A percentile compares a stretch with the other conserved stretches of the same genome.
Evolutionary conservation across 2,329 filamentous ascomycete species (phyloP).

Genomic region (Calonectria crousiana): DNA sequence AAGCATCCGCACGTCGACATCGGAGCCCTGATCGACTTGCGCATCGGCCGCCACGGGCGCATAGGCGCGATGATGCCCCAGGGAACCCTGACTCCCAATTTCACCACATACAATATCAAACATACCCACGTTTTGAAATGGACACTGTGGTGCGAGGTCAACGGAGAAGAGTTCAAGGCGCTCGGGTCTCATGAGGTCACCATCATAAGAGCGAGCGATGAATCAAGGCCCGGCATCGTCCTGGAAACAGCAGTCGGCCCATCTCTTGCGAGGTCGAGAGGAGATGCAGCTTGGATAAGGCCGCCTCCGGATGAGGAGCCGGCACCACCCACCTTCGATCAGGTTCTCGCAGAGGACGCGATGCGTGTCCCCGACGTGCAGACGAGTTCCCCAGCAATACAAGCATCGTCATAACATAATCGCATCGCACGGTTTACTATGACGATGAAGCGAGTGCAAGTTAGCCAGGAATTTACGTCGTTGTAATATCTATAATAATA

Average conservation of each 20-base stretch:
- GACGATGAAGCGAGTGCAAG: not conserved
- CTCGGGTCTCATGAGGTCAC: not conserved
- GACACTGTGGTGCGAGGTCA: constrained; percentile 8
- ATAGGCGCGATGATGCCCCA: not conserved
- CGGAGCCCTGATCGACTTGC: constrained; percentile 20
- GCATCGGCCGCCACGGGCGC: not conserved
- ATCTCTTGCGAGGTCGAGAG: not conserved
- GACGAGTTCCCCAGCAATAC: not conserved
- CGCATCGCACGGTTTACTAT: not conserved
- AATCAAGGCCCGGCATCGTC: not conserved
- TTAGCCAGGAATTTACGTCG: not conserved
- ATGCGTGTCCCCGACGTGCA: not conserved
- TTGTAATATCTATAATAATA: not conserved
- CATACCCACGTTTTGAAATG: constrained; percentile 40
- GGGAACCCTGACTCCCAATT: constrained; percentile 27
- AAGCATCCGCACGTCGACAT: constrained; percentile 8
- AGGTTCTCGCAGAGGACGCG: constrained; percentile 4
- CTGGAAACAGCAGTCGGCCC: not conserved
- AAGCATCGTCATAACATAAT: not conserved
- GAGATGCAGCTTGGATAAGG: constrained; percentile 7
- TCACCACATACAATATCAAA: constrained; percentile 44
- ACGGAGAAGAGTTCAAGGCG: not conserved
- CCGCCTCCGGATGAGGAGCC: constrained; percentile 10
- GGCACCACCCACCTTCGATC: constrained; percentile 1
- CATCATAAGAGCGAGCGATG: constrained; percentile 8